Evolutionary conservation across 2,329 filamentous ascomycete species (phyloP), one percentile per base, ranked within the genome.

Genomic region (Microsporum ferrugineum): DNA sequence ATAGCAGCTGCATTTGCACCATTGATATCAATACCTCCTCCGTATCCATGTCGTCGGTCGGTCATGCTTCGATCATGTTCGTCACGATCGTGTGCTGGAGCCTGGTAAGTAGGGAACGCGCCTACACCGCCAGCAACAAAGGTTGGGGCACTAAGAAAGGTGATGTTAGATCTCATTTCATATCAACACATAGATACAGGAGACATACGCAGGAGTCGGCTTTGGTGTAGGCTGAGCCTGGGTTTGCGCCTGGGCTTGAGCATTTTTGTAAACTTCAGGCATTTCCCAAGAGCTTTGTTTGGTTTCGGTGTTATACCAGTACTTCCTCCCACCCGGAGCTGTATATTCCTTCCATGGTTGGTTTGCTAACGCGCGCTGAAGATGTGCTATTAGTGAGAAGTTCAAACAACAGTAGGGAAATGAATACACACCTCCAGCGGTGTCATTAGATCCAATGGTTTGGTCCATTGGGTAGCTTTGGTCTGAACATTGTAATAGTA

Each of bases 271-370:
- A 64, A 78, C 84, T 60, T 90, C 88, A 61, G 94, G 94, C 82
- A 96, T 91, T 70, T 91, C 88, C 94, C 94, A 99, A 36, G 88
- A 90, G 73, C 91, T 97, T 77, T 91, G 83, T 75, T 92, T 91
- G 51, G 89, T 91, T 74, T 95, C 88, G 38, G 86, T 88, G 74
- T 99, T 94, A 74, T 91, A 92, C 88, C 91, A 99, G 76, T 99
- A 99, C 71, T 92, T 89, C 68, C 87, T 85, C 55, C 92, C 94
- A 65, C 89, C 88, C 64, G 91, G 85, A 27, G 89, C 86, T 31
- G 87, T 90, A 71, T 95, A 94, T 74, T 96, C 90, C 70, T 92
- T 94, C 91, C 91, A 99, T 65, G 89, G 88, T 67, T 94, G 88
- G 68, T 87, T 86, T 58, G 87, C 82, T 56, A 95, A 81, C 60